These are phyloP conservation scores for Ophiosphaerella narmari DNA, from an alignment of 2,329 filamentous ascomycete genomes.

Conservation along the genomic window DNA sequence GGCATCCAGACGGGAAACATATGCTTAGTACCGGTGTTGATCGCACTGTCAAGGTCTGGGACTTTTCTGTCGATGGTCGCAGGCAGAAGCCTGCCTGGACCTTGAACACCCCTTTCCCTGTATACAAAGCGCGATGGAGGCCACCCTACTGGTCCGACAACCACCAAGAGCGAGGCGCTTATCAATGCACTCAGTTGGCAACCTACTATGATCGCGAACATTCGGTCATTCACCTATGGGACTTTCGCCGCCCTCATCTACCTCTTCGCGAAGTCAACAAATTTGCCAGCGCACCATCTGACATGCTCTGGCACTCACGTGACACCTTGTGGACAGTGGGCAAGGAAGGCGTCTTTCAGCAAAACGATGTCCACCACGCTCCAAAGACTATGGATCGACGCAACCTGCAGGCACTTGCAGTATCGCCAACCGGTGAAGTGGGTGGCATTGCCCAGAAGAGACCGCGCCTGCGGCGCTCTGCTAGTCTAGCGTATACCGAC, in stretches of 20 bases:
- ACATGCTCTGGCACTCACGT: conserved; percentile 67
- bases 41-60: conserved; percentile 67
- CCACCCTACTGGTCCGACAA: conserved; percentile 62
- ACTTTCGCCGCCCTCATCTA: conserved; percentile 65
- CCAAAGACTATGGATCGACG: conserved; percentile 63
- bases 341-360: conserved; percentile 64
- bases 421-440: conserved; percentile 63
- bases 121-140: conserved; percentile 66
- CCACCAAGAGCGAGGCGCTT: conserved; percentile 56
- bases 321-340: conserved; percentile 69
- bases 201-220: conserved; percentile 67
- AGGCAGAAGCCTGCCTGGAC: conserved; percentile 64
- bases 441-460: conserved; percentile 60
- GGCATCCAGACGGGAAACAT: conserved; percentile 70
- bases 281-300: conserved; percentile 60
- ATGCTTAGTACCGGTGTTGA: conserved; percentile 66
- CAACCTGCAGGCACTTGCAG: conserved; percentile 60
- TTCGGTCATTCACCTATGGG: conserved; percentile 66
- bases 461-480: conserved; percentile 47
- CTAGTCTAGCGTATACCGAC: conserved; percentile 47
- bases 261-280: conserved; percentile 65
- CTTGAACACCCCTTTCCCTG: conserved; percentile 64
- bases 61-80: conserved; percentile 61
- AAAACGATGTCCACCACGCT: conserved; percentile 65
- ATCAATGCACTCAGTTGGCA: conserved; percentile 66